Evolutionary conservation across 768 basidiomycete species (phyloP).

Genomic region (Pleurotus pulmonarius): DNA sequence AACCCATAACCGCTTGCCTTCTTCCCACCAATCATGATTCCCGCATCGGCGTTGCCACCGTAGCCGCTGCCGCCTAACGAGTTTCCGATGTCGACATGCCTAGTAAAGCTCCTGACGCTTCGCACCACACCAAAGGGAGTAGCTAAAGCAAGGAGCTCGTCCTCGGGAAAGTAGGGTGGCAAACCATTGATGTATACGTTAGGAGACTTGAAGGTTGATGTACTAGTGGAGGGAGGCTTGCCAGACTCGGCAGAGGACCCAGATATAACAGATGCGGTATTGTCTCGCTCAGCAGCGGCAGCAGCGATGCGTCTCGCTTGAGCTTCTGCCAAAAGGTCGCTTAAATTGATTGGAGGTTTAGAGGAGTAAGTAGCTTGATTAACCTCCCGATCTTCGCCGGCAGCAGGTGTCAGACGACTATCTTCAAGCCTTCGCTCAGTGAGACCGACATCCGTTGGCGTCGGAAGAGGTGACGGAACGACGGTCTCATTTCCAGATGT

Average conservation of each 20-base stretch:
- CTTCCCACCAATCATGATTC: slow-evolving; percentile 8
- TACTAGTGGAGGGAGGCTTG: background rate
- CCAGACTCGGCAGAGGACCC: background rate
- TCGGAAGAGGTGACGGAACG: slow-evolving; percentile 1
- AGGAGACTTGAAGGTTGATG: slow-evolving; percentile 44
- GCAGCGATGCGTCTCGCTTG: background rate
- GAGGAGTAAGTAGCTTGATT: background rate
- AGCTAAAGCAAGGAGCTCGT: slow-evolving; percentile 69
- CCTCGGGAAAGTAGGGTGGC: slow-evolving; percentile 79
- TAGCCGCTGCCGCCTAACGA: slow-evolving; percentile 43
- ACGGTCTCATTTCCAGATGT: background rate
- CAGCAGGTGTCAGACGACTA: background rate
- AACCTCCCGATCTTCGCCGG: background rate
- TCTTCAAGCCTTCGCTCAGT: background rate
- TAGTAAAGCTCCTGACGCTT: slow-evolving; percentile 81
- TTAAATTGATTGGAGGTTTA: slow-evolving; percentile 6
- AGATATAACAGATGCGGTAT: background rate
- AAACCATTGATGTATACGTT: slow-evolving; percentile 90
- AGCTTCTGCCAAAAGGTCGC: background rate
- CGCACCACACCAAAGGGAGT: slow-evolving; percentile 68
- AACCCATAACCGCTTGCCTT: slow-evolving; percentile 8
- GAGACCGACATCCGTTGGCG: background rate
- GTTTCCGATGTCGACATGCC: slow-evolving; percentile 52
- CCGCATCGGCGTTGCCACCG: background rate
- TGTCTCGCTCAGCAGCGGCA: background rate